Base-by-base conservation (phyloP, 2,329 filamentous ascomycete genomes). In the Fusarium succisae region DNA sequence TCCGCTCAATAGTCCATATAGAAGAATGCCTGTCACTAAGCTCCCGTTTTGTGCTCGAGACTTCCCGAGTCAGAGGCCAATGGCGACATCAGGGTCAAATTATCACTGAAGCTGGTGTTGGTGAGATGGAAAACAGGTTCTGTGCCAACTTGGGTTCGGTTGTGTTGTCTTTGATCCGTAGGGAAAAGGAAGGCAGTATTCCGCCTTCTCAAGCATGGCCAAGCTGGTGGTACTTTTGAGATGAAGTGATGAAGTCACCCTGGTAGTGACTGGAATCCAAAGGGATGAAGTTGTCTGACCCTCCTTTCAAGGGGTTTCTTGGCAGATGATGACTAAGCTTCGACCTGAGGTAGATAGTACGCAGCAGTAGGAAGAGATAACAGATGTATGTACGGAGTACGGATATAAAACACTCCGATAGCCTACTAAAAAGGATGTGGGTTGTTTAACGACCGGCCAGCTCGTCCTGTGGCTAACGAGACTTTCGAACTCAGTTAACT, bases 271-370 rank as follows among this genome's bases (percentile, higher is more conserved):
- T 78, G 69, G 68, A 76, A 78, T 77, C 69, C 59, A 50, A 78
- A 78, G 74, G 76, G 76, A 74, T 76, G 72, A 76, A 37, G 68
- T 73, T 75, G 73, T 70, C 64, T 68, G 62, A 68, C 55, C 71
- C 70, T 69, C 74, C 63, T 76, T 58, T 39, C 30, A 68, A 75
- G 69, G 76, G 73, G 64, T 26, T 62, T 26, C 64, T 60, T 65
- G 48, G 59, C 15, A 18, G 26, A 38, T 22, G 20, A 69, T 78
- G 74, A 78, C 74, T 78, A 76, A 78, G 68, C 72, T 43, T 22
- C 43, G 8, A 17, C 26, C 17, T 45, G 22, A 47, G 20, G 24
- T 18, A 39, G 20, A 22, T 18, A n/a, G 37, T 13, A 30, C 28
- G 14, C n/a, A 37, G 41, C 44, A 30, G 15, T 28, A 22, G 26